Conservation (phyloP, 2,329 filamentous ascomycete species). For the Xylariales sp. region DNA sequence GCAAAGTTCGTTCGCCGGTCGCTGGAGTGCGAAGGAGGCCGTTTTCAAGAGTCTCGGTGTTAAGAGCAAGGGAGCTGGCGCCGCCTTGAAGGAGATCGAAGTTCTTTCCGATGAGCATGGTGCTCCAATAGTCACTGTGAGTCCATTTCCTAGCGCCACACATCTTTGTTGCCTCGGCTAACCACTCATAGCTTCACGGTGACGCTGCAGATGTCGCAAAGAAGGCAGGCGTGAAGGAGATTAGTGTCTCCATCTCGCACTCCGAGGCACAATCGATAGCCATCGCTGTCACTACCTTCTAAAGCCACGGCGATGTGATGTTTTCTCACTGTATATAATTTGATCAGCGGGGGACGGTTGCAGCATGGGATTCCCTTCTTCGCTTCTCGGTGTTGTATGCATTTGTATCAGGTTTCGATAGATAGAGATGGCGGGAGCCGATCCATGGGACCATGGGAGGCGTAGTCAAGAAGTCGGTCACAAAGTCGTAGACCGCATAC, state of each 20-base stretch:
- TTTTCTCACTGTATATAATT: slow-evolving; percentile 7
- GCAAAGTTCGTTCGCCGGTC: slow-evolving; percentile 86
- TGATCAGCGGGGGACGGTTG: neutral
- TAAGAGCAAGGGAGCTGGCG: slow-evolving; percentile 79
- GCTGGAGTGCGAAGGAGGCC: slow-evolving; percentile 97
- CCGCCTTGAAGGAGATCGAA: slow-evolving; percentile 90
- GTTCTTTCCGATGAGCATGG: slow-evolving; percentile 77
- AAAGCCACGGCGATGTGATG: slow-evolving; percentile 22
- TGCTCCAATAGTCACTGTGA: slow-evolving; percentile 79
- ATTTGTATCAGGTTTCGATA: neutral
- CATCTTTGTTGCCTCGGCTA: too few relatives aligned
- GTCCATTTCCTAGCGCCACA: slow-evolving; percentile 34
- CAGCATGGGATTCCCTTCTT: neutral
- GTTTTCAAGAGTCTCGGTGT: slow-evolving; percentile 97
- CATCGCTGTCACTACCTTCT: slow-evolving; percentile 81
- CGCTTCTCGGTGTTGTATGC: neutral
- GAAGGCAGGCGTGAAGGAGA: slow-evolving; percentile 78
- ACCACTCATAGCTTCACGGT: slow-evolving; percentile 71
- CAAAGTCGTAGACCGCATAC: too few relatives aligned
- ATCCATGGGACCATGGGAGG: too few relatives aligned
- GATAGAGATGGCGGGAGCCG: too few relatives aligned
- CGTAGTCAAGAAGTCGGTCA: too few relatives aligned
- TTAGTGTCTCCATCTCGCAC: slow-evolving; percentile 94
- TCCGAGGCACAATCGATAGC: slow-evolving; percentile 92
- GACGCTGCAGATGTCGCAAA: slow-evolving; percentile 79